Evolutionary conservation across 495 filamentous ascomycete species (phyloP).

Genomic region (Xylaria longipes): DNA sequence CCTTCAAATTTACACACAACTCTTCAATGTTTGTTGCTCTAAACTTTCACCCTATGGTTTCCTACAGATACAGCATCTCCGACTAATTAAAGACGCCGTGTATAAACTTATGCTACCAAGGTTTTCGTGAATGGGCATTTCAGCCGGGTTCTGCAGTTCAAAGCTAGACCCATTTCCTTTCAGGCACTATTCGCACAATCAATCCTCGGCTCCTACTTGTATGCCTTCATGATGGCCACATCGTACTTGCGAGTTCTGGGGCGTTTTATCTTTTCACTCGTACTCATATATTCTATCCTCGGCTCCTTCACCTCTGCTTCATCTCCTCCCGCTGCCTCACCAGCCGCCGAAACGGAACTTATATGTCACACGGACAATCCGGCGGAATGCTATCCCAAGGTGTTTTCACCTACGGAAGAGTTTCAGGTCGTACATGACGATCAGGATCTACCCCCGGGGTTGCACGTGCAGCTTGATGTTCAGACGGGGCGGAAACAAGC

Average conservation of each 20-base stretch:
- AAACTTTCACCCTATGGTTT: background rate
- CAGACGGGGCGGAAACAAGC: conserved; percentile 68
- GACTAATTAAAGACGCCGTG: background rate
- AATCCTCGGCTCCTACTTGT: background rate
- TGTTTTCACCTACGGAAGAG: conserved; percentile 65
- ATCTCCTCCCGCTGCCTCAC: conserved; percentile 28
- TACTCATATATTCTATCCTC: background rate
- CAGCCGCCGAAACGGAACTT: conserved; percentile 52
- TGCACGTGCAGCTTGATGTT: conserved; percentile 69
- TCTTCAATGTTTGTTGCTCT: background rate
- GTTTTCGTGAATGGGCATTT: background rate
- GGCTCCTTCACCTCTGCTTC: conserved; percentile 5
- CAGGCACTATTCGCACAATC: background rate
- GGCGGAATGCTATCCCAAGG: conserved; percentile 66
- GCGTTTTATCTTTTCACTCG: conserved; percentile 22
- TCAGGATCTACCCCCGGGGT: conserved; percentile 66
- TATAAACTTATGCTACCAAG: background rate
- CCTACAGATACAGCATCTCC: background rate
- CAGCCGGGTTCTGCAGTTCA: background rate
- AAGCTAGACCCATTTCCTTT: background rate
- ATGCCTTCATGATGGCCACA: conserved; percentile 24
- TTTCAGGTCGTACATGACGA: conserved; percentile 68
- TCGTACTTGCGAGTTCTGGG: conserved; percentile 20
- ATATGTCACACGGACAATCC: conserved; percentile 67
- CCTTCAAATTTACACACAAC: conserved; percentile 19